Evolutionary conservation across 177 flowering plant genomes (phyloP).

Genomic region (Tripterygium wilfordii): DNA sequence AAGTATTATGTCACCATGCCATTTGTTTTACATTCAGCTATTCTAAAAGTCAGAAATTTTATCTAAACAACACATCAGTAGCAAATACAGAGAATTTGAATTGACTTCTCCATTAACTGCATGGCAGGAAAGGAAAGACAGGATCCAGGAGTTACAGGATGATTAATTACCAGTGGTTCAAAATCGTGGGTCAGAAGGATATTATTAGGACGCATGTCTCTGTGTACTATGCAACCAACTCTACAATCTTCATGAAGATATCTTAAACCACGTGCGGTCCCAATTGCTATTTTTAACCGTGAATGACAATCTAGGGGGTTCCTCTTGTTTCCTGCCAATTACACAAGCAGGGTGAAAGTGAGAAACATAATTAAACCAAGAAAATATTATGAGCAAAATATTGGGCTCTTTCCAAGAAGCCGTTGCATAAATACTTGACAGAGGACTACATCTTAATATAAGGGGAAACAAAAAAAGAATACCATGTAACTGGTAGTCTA

Average conservation of each 20-base stretch:
- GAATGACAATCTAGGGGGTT: constrained; percentile 49
- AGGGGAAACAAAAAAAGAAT: constrained; percentile 7
- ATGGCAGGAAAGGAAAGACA: too few species aligned
- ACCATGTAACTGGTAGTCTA: constrained; percentile 78
- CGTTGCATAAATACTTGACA: neutral
- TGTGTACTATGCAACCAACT: constrained; percentile 81
- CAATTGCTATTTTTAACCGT: constrained; percentile 71
- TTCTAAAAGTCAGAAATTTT: too few species aligned
- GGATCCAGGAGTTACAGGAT: too few species aligned
- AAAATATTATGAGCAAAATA: too few species aligned
- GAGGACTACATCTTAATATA: neutral
- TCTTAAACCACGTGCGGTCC: constrained; percentile 81
- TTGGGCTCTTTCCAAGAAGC: too few species aligned
- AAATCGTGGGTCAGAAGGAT: constrained; percentile 88
- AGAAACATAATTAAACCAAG: too few species aligned
- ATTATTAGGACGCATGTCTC: constrained; percentile 73
- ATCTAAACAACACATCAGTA: too few species aligned
- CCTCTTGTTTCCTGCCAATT: constrained; percentile 34
- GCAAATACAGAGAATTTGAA: too few species aligned
- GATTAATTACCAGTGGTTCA: constrained; percentile 92
- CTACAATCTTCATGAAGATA: constrained; percentile 97
- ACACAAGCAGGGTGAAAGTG: neutral
- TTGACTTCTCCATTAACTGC: too few species aligned
- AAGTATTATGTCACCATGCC: too few species aligned
- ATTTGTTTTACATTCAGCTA: too few species aligned